Evolutionary conservation across 1,139 yeast genomes (phyloP), one percentile per base, ranked within the genome.

Genomic region (Magnusiomyces paraingens): DNA sequence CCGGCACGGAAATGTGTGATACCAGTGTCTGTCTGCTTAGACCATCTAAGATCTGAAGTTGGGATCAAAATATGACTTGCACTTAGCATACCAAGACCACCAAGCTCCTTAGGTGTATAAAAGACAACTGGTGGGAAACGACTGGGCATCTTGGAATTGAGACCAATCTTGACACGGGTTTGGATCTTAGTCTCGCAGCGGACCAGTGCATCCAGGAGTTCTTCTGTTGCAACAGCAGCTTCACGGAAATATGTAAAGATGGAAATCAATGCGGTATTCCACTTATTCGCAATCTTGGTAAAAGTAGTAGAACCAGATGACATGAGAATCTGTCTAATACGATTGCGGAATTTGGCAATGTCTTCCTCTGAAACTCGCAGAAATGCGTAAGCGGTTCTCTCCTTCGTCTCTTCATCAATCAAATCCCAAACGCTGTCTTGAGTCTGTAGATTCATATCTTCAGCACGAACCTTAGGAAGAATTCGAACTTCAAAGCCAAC

Each of bases 51-150:
- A 68, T 93, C 99, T 3, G 96, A 85, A 0, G 95, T 87, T 0
- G 99, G 99, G 60, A 94, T 93, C 61, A 93, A 75, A 51, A 93
- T 88, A 68, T 94, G 99, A 15, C 96, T 88, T 0, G 98, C 98
- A 75, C 96, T 88, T 26, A 94, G 74, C 99, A 94, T 94, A 18
- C 99, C 99, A 48, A 94, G 73, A 41, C 99, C 99, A 52, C 99
- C 99, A 10, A 94, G 73, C 67, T 94, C 99, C 63, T 90, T 93
- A 0, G 99, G 99, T 0, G 99, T 89, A 66, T 94, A 94, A 62
- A 94, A 94, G 0, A 94, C 99, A 1, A 97, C 98, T 0, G 99
- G 99, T 2, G 99, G 99, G 71, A 94, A 94, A 53, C 99, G 77
- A 0, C 96, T 84, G 0, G 99, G 99, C 99, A 94, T 94, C 70